Conservation (phyloP, 225 moss, liverwort and hornwort species). For the Climacium dendroides region DNA sequence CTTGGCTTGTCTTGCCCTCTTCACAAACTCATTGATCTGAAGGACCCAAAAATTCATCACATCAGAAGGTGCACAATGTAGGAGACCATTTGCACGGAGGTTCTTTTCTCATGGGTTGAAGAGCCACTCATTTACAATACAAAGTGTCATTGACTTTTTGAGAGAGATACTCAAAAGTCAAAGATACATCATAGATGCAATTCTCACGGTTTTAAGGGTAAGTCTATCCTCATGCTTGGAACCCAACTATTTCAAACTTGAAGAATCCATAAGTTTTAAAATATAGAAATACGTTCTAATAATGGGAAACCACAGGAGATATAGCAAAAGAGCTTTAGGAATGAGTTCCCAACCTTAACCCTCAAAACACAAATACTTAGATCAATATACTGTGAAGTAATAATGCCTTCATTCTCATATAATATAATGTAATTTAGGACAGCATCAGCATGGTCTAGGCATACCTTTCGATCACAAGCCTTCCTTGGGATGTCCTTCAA, state of each 20-base stretch:
- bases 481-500: constrained; percentile 96
- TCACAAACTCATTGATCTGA: constrained; percentile 98
- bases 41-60: not conserved
- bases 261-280: not conserved
- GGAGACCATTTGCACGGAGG: not conserved
- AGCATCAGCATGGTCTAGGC: not conserved
- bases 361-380: not conserved
- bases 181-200: not conserved
- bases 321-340: not conserved
- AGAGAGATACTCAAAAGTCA: not conserved
- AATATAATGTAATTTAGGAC: not conserved
- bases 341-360: not conserved
- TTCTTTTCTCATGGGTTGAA: not conserved
- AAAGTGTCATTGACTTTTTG: not conserved
- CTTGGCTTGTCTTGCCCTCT: constrained; percentile 87
- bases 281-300: not conserved
- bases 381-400: not conserved
- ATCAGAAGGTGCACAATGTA: not conserved
- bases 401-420: not conserved
- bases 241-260: not conserved
- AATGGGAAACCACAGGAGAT: not conserved
- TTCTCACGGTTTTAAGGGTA: not conserved
- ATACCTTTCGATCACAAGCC: constrained; percentile 85
- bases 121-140: not conserved
- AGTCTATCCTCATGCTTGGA: not conserved